Evolutionary conservation across 306 rosid genomes (phyloP), one percentile per base, ranked within the genome.

Genomic region (Nissolia schottii): DNA sequence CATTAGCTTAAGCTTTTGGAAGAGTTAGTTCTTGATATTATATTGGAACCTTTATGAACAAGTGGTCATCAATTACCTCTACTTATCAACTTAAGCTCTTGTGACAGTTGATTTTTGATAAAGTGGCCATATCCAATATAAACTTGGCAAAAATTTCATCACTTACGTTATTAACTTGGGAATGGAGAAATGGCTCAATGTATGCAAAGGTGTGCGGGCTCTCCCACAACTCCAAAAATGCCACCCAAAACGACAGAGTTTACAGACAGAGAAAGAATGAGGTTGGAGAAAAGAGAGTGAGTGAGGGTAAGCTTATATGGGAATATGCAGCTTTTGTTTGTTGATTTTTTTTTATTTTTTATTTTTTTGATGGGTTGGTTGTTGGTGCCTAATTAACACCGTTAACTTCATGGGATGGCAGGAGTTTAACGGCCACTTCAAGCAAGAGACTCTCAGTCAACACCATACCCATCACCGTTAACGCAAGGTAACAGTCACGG

Each of bases 301-400:
- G 75, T 37, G 51, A 75, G 58, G 32, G 55, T 59, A n/a, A 65
- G 84, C 84, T 89, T 89, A 83, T 27, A 49, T 51, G 68, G 67
- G 73, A 81, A 81, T 43, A 12, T 5, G 19, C 51, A 1, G 64
- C 8, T 59, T 72, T 58, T 81, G 80, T n/a, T n/a, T n/a, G n/a
- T n/a, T n/a, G n/a, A n/a, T n/a, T n/a, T n/a, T n/a, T n/a, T n/a
- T n/a, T n/a, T n/a, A n/a, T n/a, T 59, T 83, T 82, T 83, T 83
- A 83, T 79, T 69, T 79, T 69, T 85, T 78, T 19, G 63, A 74
- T 48, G 55, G 81, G 80, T 85, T 75, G 80, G 85, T 76, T 86
- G 89, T 79, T 85, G 88, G 88, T 83, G 88, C 85, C 87, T 25
- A 55, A 76, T 66, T 65, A 71, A 87, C 83, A 80, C 63, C 80